phyloP scores from a whole-genome alignment of 495 filamentous ascomycete species.

The Aspergillus saccharolyticus region DNA sequence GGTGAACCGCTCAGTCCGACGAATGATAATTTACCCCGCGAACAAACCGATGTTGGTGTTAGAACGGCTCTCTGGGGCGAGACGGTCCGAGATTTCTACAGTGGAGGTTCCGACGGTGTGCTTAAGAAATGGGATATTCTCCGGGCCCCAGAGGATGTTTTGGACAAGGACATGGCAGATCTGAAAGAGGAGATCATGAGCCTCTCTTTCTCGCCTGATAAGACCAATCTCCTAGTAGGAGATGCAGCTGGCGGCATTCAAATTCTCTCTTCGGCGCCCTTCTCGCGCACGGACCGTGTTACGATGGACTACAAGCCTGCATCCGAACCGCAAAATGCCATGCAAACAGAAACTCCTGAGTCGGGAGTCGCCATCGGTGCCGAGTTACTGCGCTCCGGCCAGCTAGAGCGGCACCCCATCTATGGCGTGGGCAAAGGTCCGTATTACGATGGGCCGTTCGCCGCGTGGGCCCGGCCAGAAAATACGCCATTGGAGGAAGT shows the following conservation, averaged over 20 bases:
- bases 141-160: slow-evolving; percentile 51
- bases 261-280: slow-evolving; percentile 50
- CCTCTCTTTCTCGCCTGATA: slow-evolving; percentile 71
- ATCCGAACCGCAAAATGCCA: slow-evolving; percentile 5
- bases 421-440: slow-evolving; percentile 45
- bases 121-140: slow-evolving; percentile 82
- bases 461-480: slow-evolving; percentile 35
- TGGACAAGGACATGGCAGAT: slow-evolving; percentile 55
- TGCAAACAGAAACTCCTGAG: slow-evolving; percentile 9
- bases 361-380: slow-evolving; percentile 26
- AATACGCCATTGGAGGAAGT: slow-evolving; percentile 14
- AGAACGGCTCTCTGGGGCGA: slow-evolving; percentile 77
- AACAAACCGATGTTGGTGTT: slow-evolving; percentile 73
- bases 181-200: slow-evolving; percentile 48
- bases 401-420: slow-evolving; percentile 34
- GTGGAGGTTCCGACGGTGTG: slow-evolving; percentile 83
- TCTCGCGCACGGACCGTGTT: slow-evolving; percentile 14
- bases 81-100: slow-evolving; percentile 67
- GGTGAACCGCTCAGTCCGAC: slow-evolving; percentile 61
- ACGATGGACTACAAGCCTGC: slow-evolving; percentile 24
- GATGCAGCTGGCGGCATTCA: slow-evolving; percentile 71
- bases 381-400: slow-evolving; percentile 29
- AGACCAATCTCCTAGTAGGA: slow-evolving; percentile 65
- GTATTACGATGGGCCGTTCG: slow-evolving; percentile 42
- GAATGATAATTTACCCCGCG: slow-evolving; percentile 49